Evolutionary conservation across 2,329 filamentous ascomycete species (phyloP).

Genomic region (Diatrype stigma): DNA sequence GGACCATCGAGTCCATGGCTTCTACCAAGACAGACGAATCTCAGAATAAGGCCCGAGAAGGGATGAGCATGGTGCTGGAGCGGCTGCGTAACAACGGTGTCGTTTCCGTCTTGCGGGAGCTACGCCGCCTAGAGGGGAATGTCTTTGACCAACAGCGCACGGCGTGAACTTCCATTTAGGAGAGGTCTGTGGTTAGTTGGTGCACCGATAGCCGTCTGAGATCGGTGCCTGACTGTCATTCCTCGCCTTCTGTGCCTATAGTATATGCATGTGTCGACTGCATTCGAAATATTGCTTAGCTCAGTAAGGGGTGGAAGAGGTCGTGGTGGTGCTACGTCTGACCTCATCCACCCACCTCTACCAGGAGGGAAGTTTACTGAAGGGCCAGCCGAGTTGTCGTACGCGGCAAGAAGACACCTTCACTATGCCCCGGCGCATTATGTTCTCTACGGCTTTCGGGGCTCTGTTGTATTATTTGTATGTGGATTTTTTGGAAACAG

Average conservation of each 20-base stretch:
- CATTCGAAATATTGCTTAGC: too few species aligned
- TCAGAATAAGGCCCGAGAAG: conserved; percentile 75
- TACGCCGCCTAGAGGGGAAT: conserved; percentile 42
- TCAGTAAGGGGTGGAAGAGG: too few species aligned
- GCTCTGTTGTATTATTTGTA: conserved; percentile 1
- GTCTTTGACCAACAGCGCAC: conserved; percentile 22
- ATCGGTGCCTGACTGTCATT: too few species aligned
- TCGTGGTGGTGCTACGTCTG: too few species aligned
- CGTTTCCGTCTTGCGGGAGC: conserved; percentile 51
- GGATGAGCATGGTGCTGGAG: conserved; percentile 78
- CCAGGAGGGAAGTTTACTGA: too few species aligned
- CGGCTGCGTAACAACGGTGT: conserved; percentile 57
- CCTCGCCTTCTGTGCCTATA: too few species aligned
- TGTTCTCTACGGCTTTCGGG: not conserved
- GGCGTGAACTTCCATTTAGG: too few species aligned
- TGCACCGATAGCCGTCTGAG: too few species aligned
- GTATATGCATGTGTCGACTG: too few species aligned
- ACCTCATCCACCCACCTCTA: too few species aligned
- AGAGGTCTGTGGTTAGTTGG: too few species aligned
- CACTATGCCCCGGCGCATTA: not conserved
- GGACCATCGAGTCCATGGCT: conserved; percentile 75
- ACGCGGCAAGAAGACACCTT: not conserved
- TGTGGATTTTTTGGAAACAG: conserved; percentile 11
- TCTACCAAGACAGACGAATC: conserved; percentile 74
- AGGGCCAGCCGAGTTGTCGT: too few species aligned